phyloP scores from a whole-genome alignment of 2,329 filamentous ascomycete species.

The Chrysoporthe cubensis region DNA sequence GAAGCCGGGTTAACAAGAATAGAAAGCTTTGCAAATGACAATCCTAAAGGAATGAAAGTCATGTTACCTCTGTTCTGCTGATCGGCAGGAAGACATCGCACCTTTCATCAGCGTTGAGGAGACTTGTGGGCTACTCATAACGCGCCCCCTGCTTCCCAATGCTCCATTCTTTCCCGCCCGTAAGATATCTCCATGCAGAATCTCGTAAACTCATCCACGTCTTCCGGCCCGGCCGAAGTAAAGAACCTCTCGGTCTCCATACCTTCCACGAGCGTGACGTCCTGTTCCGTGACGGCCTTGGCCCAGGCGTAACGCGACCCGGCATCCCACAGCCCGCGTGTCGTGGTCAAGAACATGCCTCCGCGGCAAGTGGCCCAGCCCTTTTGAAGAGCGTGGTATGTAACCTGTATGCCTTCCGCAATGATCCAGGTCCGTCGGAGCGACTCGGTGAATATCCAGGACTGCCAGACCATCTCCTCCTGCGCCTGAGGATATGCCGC shows the following conservation, averaged over 20 bases:
- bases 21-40: not conserved
- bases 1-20: not conserved
- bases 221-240: not conserved
- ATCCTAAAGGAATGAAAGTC: not conserved
- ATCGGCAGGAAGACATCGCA: too few species aligned
- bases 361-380: slow-evolving; percentile 9
- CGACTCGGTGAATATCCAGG: slow-evolving; percentile 22
- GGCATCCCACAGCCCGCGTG: slow-evolving; percentile 21
- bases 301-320: slow-evolving; percentile 16
- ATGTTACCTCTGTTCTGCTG: not conserved
- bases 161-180: slow-evolving; percentile 22
- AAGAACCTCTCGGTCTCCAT: slow-evolving; percentile 9
- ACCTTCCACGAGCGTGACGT: not conserved
- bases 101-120: too few species aligned
- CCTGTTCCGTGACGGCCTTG: slow-evolving; percentile 1
- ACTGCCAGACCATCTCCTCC: slow-evolving; percentile 23
- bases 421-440: slow-evolving; percentile 22
- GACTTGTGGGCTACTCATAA: not conserved
- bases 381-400: slow-evolving; percentile 12
- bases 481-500: not conserved
- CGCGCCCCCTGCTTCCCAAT: slow-evolving; percentile 3
- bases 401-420: not conserved
- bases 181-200: slow-evolving; percentile 14
- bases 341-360: slow-evolving; percentile 9
- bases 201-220: slow-evolving; percentile 19